These are phyloP conservation scores for Capsicum pubescens DNA, from an alignment of 257 asterid species.

Conservation along the genomic window DNA sequence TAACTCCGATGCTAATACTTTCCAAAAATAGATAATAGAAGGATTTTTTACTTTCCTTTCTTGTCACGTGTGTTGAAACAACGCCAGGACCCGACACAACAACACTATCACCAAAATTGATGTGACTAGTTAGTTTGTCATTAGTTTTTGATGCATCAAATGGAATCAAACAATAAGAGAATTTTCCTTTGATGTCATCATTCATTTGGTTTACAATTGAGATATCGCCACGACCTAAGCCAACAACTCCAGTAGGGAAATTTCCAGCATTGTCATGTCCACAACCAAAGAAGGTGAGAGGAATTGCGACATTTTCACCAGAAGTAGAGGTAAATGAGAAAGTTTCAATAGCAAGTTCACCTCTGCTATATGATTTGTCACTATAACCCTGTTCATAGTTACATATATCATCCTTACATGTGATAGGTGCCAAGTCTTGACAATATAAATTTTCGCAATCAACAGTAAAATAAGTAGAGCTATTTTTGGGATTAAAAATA, in stretches of 20 bases:
- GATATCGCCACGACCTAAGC: constrained; percentile 28
- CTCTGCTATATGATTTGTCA: constrained; percentile 23
- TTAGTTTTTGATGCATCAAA: background rate
- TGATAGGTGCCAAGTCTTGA: too few relatives aligned
- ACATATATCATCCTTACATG: background rate
- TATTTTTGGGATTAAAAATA: constrained; percentile 28
- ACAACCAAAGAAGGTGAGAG: constrained; percentile 29
- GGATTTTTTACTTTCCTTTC: background rate
- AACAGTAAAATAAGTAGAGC: constrained; percentile 22
- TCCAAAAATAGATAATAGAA: background rate
- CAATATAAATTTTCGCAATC: too few relatives aligned
- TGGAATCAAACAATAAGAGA: constrained; percentile 28
- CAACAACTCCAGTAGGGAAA: background rate
- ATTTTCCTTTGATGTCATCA: constrained; percentile 25
- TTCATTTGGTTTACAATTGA: constrained; percentile 29
- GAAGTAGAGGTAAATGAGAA: constrained; percentile 13
- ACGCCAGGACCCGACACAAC: background rate
- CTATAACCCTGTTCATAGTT: constrained; percentile 26
- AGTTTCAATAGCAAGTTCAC: constrained; percentile 8
- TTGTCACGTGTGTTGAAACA: constrained; percentile 31
- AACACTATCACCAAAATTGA: constrained; percentile 30
- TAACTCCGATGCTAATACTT: background rate
- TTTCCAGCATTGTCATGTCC: constrained; percentile 28
- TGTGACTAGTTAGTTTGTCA: background rate
- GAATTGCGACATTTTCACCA: background rate